These are phyloP conservation scores for Didymella segeticola DNA, from an alignment of 2,329 filamentous ascomycete genomes.

Conservation along the genomic window DNA sequence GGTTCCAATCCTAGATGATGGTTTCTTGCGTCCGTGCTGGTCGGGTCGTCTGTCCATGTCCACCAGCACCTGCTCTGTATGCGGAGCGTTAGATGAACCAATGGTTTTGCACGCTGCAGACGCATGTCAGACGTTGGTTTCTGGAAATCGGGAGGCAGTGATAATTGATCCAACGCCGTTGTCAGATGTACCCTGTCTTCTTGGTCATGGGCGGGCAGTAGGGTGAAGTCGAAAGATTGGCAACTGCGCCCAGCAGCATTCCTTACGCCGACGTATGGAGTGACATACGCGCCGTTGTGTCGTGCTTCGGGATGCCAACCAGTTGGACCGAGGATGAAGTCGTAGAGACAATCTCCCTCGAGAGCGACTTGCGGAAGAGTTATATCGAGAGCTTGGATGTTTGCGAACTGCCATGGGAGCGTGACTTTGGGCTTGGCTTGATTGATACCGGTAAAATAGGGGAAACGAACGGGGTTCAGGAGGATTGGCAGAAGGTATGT, in stretches of 20 bases:
- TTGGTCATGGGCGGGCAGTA: background rate
- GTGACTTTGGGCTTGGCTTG: background rate
- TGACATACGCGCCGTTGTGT: constrained; percentile 16
- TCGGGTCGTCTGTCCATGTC: constrained; percentile 21
- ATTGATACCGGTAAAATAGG: background rate
- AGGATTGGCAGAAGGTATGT: constrained; percentile 23
- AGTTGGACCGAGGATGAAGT: background rate
- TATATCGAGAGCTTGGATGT: constrained; percentile 25
- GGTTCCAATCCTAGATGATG: constrained; percentile 34
- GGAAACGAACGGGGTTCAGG: constrained; percentile 16
- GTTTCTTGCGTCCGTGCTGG: background rate
- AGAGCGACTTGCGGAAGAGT: constrained; percentile 20
- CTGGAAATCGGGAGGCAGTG: background rate
- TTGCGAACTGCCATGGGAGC: constrained; percentile 24
- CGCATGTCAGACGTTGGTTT: constrained; percentile 10
- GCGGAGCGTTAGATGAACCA: constrained; percentile 28
- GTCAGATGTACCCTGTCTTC: background rate
- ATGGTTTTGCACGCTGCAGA: constrained; percentile 15
- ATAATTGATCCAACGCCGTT: background rate
- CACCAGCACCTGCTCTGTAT: constrained; percentile 22
- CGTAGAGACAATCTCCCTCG: constrained; percentile 8
- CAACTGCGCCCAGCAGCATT: background rate
- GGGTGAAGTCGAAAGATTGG: constrained; percentile 10
- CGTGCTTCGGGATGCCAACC: constrained; percentile 14
- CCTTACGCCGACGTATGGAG: constrained; percentile 11